phyloP scores from a whole-genome alignment of 2,329 filamentous ascomycete genomes.

The Juglanconis oblonga region DNA sequence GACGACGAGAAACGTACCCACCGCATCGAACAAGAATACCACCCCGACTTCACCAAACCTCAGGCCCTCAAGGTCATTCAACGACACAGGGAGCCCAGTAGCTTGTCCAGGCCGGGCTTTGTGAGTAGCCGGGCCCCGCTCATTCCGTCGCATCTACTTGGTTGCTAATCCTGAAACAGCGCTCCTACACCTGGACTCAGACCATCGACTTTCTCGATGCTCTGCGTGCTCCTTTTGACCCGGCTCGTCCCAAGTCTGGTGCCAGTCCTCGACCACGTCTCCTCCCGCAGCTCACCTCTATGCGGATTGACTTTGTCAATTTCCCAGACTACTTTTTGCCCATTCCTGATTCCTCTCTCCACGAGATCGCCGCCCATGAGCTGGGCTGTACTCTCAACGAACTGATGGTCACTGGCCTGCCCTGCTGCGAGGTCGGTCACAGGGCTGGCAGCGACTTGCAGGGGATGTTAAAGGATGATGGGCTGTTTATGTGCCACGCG shows the following conservation, averaged over 20 bases:
- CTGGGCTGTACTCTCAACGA: constrained; percentile 52
- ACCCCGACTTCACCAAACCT: constrained; percentile 39
- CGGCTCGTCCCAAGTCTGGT: constrained; percentile 31
- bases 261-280: constrained; percentile 35
- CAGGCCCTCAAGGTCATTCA: constrained; percentile 40
- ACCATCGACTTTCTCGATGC: constrained; percentile 50
- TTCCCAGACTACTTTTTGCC: constrained; percentile 46
- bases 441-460: constrained; percentile 46
- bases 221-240: constrained; percentile 49
- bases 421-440: constrained; percentile 45
- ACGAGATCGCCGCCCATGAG: constrained; percentile 52
- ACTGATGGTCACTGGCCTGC: constrained; percentile 50
- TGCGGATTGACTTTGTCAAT: constrained; percentile 55
- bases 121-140: not conserved
- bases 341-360: constrained; percentile 45
- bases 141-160: too few relatives aligned
- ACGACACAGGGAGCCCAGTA: constrained; percentile 40
- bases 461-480: constrained; percentile 53
- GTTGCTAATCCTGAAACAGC: constrained; percentile 19
- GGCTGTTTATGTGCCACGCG: constrained; percentile 45
- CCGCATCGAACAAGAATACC: constrained; percentile 40
- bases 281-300: constrained; percentile 42
- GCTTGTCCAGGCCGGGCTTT: constrained; percentile 48
- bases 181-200: constrained; percentile 54
- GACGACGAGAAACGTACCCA: constrained; percentile 46